A percentile compares a stretch with the other conserved stretches of the same genome.
Conservation (phyloP, 345 rosid species). For the Pseudoturritis turrita region DNA sequence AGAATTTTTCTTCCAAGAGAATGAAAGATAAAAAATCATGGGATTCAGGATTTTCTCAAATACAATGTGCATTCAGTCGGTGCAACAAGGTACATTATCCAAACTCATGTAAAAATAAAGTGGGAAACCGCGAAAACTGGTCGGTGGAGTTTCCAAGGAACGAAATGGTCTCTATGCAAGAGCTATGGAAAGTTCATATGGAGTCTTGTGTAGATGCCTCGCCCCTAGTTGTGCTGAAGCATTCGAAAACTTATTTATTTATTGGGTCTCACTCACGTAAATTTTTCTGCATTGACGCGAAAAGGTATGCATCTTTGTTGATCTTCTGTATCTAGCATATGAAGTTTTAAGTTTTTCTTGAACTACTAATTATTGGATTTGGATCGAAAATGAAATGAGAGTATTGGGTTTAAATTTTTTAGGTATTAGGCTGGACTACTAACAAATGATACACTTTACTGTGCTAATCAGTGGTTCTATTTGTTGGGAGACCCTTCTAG, state of each 20-base stretch:
- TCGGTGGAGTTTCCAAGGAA: slow-evolving; percentile 40
- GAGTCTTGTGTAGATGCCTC: slow-evolving; percentile 96
- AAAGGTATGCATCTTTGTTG: slow-evolving; percentile 46
- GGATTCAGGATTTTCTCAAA: slow-evolving; percentile 35
- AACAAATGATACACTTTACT: slow-evolving; percentile 14
- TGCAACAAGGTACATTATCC: slow-evolving; percentile 66
- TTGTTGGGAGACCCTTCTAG: slow-evolving; percentile 67
- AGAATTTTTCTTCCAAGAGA: slow-evolving; percentile 20
- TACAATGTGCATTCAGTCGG: slow-evolving; percentile 61
- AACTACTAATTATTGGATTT: background rate
- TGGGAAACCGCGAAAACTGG: slow-evolving; percentile 29
- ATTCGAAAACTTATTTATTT: slow-evolving; percentile 58
- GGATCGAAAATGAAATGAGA: background rate
- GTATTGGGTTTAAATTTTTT: background rate
- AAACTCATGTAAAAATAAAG: slow-evolving; percentile 22
- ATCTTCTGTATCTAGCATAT: slow-evolving; percentile 1
- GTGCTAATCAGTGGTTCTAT: slow-evolving; percentile 62
- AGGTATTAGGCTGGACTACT: slow-evolving; percentile 4
- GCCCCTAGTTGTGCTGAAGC: slow-evolving; percentile 59
- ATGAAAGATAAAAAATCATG: slow-evolving; percentile 30
- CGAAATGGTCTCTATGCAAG: slow-evolving; percentile 41
- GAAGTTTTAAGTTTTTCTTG: background rate
- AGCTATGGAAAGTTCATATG: slow-evolving; percentile 85
- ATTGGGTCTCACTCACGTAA: slow-evolving; percentile 87
- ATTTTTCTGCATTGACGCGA: slow-evolving; percentile 63